Evolutionary conservation across 2,329 filamentous ascomycete genomes (phyloP).

Genomic region (Exophiala alcalophila): DNA sequence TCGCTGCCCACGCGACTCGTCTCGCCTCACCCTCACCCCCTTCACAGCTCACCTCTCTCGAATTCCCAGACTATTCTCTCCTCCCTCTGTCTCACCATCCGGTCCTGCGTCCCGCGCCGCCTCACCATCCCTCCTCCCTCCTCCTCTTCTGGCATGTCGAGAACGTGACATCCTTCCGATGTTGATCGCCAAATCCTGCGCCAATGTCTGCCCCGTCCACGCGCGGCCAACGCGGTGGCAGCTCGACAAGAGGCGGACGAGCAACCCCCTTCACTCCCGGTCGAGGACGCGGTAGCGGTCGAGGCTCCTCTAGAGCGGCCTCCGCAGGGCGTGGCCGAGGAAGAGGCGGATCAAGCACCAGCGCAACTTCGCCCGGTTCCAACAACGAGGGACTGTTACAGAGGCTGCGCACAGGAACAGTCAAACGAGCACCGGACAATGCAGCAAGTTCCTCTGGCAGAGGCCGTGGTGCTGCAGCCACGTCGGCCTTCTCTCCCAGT

Average conservation of each 20-base stretch:
- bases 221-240: conserved; percentile 28
- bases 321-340: conserved; percentile 11
- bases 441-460: conserved; percentile 9
- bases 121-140: not conserved
- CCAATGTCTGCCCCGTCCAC: conserved; percentile 28
- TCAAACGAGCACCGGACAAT: conserved; percentile 18
- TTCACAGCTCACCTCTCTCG: too few relatives aligned
- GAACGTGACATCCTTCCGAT: conserved; percentile 21
- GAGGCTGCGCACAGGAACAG: conserved; percentile 18
- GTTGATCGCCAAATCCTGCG: conserved; percentile 19
- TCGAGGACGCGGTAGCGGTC: conserved; percentile 22
- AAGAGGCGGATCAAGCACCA: conserved; percentile 9
- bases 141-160: too few relatives aligned
- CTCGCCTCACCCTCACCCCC: too few relatives aligned
- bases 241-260: conserved; percentile 22
- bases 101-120: too few relatives aligned
- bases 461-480: conserved; percentile 20
- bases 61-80: too few relatives aligned
- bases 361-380: conserved; percentile 4
- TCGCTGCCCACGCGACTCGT: too few relatives aligned
- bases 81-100: too few relatives aligned
- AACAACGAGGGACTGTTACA: conserved; percentile 22
- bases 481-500: conserved; percentile 6
- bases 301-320: conserved; percentile 10
- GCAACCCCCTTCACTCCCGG: conserved; percentile 7